Evolutionary conservation across 495 filamentous ascomycete species (phyloP).

Genomic region (Tricharina praecox): DNA sequence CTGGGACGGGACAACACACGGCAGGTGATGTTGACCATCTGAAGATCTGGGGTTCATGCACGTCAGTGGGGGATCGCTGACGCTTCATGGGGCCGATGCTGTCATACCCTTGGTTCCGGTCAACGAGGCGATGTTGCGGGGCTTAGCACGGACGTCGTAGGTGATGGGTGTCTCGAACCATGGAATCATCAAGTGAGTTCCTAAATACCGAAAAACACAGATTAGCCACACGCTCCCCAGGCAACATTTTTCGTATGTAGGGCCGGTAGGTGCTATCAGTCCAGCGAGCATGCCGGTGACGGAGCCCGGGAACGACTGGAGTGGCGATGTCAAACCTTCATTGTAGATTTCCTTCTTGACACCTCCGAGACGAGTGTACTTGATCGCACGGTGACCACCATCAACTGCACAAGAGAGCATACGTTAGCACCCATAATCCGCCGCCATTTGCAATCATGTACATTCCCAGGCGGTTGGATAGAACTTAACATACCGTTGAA

Average conservation of each 20-base stretch:
- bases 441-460: neutral
- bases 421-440: conserved; percentile 8
- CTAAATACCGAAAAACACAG: conserved; percentile 34
- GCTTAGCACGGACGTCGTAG: conserved; percentile 96
- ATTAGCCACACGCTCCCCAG: too few relatives aligned
- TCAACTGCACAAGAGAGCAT: too few relatives aligned
- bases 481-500: conserved; percentile 77
- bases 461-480: too few relatives aligned
- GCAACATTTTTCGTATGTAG: too few relatives aligned
- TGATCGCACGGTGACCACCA: conserved; percentile 97
- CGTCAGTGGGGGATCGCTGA: neutral
- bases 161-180: conserved; percentile 95
- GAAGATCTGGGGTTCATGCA: conserved; percentile 42
- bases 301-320: too few relatives aligned
- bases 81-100: neutral
- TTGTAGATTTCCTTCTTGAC: conserved; percentile 90
- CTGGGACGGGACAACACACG: conserved; percentile 91
- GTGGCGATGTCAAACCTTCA: conserved; percentile 50
- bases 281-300: too few relatives aligned
- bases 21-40: conserved; percentile 99
- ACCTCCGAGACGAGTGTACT: conserved; percentile 85
- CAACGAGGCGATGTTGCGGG: conserved; percentile 87
- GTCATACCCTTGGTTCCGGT: conserved; percentile 66
- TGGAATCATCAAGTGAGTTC: conserved; percentile 81
- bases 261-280: too few relatives aligned